Conservation (phyloP, 495 filamentous ascomycete species). For the Penicillium cataractarum region DNA sequence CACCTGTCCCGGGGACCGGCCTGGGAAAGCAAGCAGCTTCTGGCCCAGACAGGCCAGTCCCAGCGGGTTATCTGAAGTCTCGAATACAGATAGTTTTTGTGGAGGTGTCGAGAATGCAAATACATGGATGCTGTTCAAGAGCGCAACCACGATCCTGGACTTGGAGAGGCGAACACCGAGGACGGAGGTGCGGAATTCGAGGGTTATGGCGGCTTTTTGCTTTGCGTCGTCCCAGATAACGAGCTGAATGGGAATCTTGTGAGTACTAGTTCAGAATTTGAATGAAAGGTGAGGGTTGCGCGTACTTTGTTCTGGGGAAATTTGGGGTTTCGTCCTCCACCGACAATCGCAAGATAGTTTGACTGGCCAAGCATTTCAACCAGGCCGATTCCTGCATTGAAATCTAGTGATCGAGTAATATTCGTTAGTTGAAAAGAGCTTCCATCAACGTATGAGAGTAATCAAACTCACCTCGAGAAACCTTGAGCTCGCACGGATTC, state of each 20-base stretch:
- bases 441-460: no score
- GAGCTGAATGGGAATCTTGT: conserved; percentile 50
- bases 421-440: not conserved
- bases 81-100: conserved; percentile 71
- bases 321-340: conserved; percentile 84
- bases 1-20: conserved; percentile 84
- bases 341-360: conserved; percentile 87
- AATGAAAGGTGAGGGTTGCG: not conserved
- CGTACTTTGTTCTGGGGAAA: conserved; percentile 84
- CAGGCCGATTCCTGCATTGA: conserved; percentile 81
- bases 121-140: conserved; percentile 80
- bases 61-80: conserved; percentile 84
- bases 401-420: conserved; percentile 54
- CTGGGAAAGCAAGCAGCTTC: conserved; percentile 78
- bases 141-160: conserved; percentile 76
- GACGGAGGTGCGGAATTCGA: conserved; percentile 76
- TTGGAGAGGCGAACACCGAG: conserved; percentile 78
- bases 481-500: conserved; percentile 74
- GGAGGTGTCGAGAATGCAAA: conserved; percentile 82
- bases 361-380: conserved; percentile 87
- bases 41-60: conserved; percentile 80
- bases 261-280: not conserved
- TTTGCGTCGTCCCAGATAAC: conserved; percentile 92
- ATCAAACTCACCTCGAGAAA: conserved; percentile 58
- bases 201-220: conserved; percentile 69